These are phyloP conservation scores for Zygnema circumcarinatum DNA, from an alignment of 139 green algal species.

Conservation along the genomic window DNA sequence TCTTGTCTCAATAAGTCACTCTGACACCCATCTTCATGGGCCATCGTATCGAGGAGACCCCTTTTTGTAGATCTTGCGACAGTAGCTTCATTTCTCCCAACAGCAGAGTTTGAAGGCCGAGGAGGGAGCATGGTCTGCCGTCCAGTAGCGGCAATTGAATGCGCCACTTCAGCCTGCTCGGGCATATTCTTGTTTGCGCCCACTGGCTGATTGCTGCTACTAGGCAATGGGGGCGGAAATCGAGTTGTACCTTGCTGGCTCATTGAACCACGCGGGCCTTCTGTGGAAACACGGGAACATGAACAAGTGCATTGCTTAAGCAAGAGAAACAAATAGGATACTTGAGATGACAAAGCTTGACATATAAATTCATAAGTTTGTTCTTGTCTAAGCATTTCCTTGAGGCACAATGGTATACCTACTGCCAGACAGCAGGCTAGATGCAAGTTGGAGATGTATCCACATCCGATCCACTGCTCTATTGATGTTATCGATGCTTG, in stretches of 20 bases:
- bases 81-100: neutral
- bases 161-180: neutral
- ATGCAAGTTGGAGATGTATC: too few species aligned
- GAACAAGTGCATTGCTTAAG: neutral
- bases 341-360: too few species aligned
- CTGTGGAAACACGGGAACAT: neutral
- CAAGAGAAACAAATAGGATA: neutral
- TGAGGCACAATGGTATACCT: too few species aligned
- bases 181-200: neutral
- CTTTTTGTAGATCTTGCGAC: neutral
- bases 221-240: neutral
- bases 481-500: too few species aligned
- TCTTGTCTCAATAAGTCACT: too few species aligned
- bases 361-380: too few species aligned
- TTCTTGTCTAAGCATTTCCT: too few species aligned
- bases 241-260: neutral
- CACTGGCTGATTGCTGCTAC: neutral
- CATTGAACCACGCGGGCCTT: neutral
- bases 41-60: too few species aligned
- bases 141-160: neutral
- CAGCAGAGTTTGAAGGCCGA: neutral
- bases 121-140: neutral
- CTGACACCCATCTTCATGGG: too few species aligned
- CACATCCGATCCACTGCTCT: too few species aligned
- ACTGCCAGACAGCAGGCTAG: too few species aligned